phyloP scores from a whole-genome alignment of 306 rosid genomes.

The Senna tora region DNA sequence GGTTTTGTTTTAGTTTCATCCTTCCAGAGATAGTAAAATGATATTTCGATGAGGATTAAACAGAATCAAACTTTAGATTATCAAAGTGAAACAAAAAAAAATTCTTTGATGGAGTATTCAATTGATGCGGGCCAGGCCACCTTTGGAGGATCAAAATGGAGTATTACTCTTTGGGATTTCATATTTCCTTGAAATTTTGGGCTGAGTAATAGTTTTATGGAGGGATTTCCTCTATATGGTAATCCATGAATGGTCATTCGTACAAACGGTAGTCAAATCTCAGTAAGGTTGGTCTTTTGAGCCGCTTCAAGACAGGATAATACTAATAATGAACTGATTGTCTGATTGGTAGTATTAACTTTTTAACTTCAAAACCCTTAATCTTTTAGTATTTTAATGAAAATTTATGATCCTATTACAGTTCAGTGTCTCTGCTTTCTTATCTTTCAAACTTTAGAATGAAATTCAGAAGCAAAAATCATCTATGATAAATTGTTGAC shows the following conservation, averaged over 20 bases:
- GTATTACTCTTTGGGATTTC: not conserved
- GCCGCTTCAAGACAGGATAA: not conserved
- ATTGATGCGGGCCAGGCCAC: not conserved
- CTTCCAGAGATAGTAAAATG: not conserved
- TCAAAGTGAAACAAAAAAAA: not conserved
- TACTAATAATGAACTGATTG: not conserved
- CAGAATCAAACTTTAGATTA: not conserved
- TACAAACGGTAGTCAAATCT: no score
- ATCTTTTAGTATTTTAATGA: conserved; percentile 1
- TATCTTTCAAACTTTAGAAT: not conserved
- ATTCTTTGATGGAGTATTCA: not conserved
- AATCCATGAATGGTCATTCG: no score
- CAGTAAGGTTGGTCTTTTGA: no score
- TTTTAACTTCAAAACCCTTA: conserved; percentile 4
- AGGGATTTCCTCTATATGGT: not conserved
- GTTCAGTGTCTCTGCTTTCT: conserved; percentile 4
- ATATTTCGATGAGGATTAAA: not conserved
- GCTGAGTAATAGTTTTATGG: conserved; percentile 5
- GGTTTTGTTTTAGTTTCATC: not conserved
- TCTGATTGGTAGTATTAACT: not conserved
- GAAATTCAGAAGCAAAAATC: not conserved
- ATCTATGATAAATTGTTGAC: not conserved
- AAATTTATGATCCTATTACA: conserved; percentile 3
- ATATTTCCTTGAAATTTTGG: not conserved
- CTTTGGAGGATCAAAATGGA: not conserved